These are phyloP conservation scores for Elsinoe fawcettii DNA, from an alignment of 2,329 filamentous ascomycete genomes.

Conservation along the genomic window DNA sequence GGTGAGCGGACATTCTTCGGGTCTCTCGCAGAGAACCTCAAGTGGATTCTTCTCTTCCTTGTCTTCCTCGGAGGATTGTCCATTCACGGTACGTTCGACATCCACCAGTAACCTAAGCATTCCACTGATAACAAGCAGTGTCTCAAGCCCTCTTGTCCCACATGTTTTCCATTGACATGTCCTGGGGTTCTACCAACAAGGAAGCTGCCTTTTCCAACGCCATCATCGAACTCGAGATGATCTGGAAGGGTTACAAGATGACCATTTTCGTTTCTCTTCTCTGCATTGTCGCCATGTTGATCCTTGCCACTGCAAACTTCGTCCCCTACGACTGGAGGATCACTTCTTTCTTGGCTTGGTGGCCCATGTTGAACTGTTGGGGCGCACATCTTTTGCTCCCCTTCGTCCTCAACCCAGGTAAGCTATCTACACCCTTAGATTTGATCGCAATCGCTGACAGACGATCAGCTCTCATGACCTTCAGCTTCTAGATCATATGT, in stretches of 20 bases:
- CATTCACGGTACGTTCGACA: constrained; percentile 21
- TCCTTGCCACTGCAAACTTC: constrained; percentile 44
- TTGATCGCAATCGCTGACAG: background rate
- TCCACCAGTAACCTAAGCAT: background rate
- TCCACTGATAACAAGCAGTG: constrained; percentile 18
- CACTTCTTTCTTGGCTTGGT: constrained; percentile 14
- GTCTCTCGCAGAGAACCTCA: constrained; percentile 49
- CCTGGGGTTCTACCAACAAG: constrained; percentile 50
- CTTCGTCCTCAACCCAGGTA: constrained; percentile 1
- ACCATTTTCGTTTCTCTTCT: constrained; percentile 44
- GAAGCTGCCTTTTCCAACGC: constrained; percentile 44
- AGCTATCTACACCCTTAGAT: background rate
- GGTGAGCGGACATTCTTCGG: constrained; percentile 45
- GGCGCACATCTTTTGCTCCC: constrained; percentile 2
- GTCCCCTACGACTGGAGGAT: constrained; percentile 7
- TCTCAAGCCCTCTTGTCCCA: constrained; percentile 33
- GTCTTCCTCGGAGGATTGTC: constrained; percentile 14
- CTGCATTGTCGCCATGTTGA: constrained; percentile 43
- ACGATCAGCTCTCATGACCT: constrained; percentile 6
- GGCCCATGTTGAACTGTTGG: constrained; percentile 11
- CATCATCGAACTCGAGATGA: constrained; percentile 34
- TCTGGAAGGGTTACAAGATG: constrained; percentile 15
- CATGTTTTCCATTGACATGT: constrained; percentile 32
- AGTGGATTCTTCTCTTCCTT: constrained; percentile 49
- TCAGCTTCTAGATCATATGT: constrained; percentile 2